Evolutionary conservation across 2,329 filamentous ascomycete genomes (phyloP), one percentile per base, ranked within the genome.

Genomic region (Phialophora macrospora): DNA sequence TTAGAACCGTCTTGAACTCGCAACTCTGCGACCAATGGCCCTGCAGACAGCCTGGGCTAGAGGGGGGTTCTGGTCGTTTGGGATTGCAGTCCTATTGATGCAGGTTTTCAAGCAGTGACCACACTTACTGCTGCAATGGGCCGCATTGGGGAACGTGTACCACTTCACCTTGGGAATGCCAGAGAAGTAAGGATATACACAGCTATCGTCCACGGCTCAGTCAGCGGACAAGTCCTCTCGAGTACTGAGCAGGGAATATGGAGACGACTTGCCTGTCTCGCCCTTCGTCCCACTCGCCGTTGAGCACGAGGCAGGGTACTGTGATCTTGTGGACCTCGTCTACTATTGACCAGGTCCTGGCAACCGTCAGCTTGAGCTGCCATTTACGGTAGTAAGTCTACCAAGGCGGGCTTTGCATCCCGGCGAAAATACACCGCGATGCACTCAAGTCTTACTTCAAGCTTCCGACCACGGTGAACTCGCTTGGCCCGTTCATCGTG

Each of bases 101-200:
- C 22, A 12, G 48, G 22, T 51, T 24, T 14, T 22, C 48, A 7
- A 3, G 14, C 8, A 28, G 14, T 12, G 20, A 9, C 2, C 20
- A 51, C 48, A 51, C 48, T 51, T 51, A 51, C 48, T 75, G 4
- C 74, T 74, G 67, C 75, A 74, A 60, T 74, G 70, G 57, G 70
- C 74, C 2, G 69, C 68, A 8, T 69, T 63, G 2, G 70, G 69
- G 32, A 76, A 70, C 5, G 62, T 74, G 8, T 79, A 72, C 80
- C 80, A 82, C 68, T 77, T 80, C 52, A 78, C 77, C 66, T 75
- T 76, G 6, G 69, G 69, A 24, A 81, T 79, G 2, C 72, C 66
- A 2, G 55, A 38, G 66, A 68, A 70, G 24, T 48, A 70, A n/a
- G 68, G 68, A 28, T 66, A 64, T 20, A 70, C 59, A 30, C 66